Evolutionary conservation across 2,329 filamentous ascomycete genomes (phyloP), one percentile per base, ranked within the genome.

Genomic region (Capronia epimyces): DNA sequence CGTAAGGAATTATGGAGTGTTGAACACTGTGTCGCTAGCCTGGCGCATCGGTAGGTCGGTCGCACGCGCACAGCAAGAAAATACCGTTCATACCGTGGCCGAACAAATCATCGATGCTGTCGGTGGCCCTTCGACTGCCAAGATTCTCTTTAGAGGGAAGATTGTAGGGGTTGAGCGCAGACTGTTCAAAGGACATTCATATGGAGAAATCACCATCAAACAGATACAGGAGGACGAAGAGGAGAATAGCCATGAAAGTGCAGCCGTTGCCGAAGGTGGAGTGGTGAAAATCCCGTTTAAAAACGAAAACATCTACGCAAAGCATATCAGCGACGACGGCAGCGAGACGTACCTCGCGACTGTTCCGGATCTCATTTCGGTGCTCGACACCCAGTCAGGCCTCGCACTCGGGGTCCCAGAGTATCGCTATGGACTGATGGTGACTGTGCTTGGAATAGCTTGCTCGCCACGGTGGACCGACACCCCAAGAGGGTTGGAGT

Each of bases 401-500:
- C 49, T 57, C 32, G 52, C 58, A 8, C 25, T 57, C 12, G 54
- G 56, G 10, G 40, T 49, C n/a, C 47, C 52, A 46, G 47, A 59
- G 43, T 40, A 76, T 20, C 67, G 75, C n/a, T 79, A 78, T 46
- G 76, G 76, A 0, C 56, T 79, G 2, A 65, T 69, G 4, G 75
- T 78, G 0, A 73, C 63, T 22, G 75, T 79, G 0, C 71, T 79
- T 52, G 75, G 68, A 1, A 71, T 76, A 1, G 78, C 79, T 1
- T 79, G 79, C 0, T 79, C 82, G 49, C 64, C 82, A 3, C 75
- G 81, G 32, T 81, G 78, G 77, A 77, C 71, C 0, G 49, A 54
- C 24, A 54, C 52, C 2, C 39, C 31, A 13, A 40, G 22, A 20
- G 52, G 48, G 4, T 10, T 49, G 10, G 40, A 37, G 10, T 20